Evolutionary conservation across 2,329 filamentous ascomycete species (phyloP), one percentile per base, ranked within the genome.

Genomic region (Parasarocladium wereldwijsianum): DNA sequence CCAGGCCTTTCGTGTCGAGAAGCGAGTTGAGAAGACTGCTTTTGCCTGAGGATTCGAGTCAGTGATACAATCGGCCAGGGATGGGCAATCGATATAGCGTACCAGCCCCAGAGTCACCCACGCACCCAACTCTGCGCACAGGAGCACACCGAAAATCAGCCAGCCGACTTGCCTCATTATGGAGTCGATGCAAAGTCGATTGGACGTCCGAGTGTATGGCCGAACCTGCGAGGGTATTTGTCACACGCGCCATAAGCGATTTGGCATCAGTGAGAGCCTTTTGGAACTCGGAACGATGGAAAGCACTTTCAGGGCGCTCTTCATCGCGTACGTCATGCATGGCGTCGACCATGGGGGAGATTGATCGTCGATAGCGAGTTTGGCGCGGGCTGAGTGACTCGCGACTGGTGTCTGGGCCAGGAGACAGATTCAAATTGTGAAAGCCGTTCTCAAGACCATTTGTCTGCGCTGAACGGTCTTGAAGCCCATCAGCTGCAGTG

Each of bases 21-120:
- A 66, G 44, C 1, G 58, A 62, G 37, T 65, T 66, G 11, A 66
- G 44, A 3, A 65, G 40, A 34, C 61, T 65, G 33, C 60, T 64
- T 43, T 65, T 64, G 0, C 61, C 60, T 54, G 17, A 16, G 26
- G 17, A 34, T 17, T 21, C 11, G 17, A 6, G 16, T 31, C 6
- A 19, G 17, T 28, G 10, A 19, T 10, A 28, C 15, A n/a, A 14
- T 5, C 8, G 6, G 20, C 15, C n/a, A 28, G 15, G 17, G n/a
- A 28, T 19, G 14, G 26, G 17, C 9, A 12, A 18, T 24, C 4
- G 4, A 3, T 2, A 13, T 8, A 11, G 34, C 50, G 38, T 38
- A 58, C 57, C 57, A 19, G 54, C 57, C 4, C 61, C 62, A 9
- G 60, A 61, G 35, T 63, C 60, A 0, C 62, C 62, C 0, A 65